Conservation (phyloP, 108 stramenopile species). For the Stephanodiscus triporus region DNA sequence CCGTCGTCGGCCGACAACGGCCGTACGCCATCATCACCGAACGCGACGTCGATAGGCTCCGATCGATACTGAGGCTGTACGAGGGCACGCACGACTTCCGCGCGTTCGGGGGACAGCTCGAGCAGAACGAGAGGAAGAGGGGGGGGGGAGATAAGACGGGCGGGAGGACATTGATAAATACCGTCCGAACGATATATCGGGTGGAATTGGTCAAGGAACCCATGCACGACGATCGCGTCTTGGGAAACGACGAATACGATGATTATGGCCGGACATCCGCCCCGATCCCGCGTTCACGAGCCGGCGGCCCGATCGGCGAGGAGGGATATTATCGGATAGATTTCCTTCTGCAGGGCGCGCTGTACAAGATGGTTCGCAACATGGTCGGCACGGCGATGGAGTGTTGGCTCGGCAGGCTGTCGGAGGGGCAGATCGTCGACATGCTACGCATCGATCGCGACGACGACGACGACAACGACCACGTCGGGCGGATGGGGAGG, state of each 20-base stretch:
- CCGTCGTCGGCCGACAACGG: background rate
- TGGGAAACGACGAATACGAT: too few species aligned
- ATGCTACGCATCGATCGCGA: slow-evolving; percentile 42
- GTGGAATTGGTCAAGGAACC: slow-evolving; percentile 58
- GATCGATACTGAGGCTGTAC: slow-evolving; percentile 53
- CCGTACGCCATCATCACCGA: slow-evolving; percentile 16
- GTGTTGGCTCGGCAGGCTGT: slow-evolving; percentile 55
- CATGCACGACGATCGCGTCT: slow-evolving; percentile 1
- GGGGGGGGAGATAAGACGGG: background rate
- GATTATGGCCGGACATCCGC: too few species aligned
- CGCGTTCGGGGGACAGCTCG: slow-evolving; percentile 80
- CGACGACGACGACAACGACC: background rate
- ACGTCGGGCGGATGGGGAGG: slow-evolving; percentile 32
- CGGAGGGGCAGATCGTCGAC: slow-evolving; percentile 49
- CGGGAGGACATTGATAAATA: slow-evolving; percentile 20
- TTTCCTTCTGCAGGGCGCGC: slow-evolving; percentile 71
- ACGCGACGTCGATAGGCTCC: slow-evolving; percentile 46
- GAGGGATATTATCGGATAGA: slow-evolving; percentile 73
- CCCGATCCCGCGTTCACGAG: too few species aligned
- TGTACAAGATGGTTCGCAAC: slow-evolving; percentile 90
- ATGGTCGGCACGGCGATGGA: slow-evolving; percentile 85
- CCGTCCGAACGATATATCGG: slow-evolving; percentile 71
- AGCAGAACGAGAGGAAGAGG: too few species aligned
- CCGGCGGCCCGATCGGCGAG: slow-evolving; percentile 42
- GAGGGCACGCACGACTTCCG: slow-evolving; percentile 81